Evolutionary conservation across 306 rosid species (phyloP).

Genomic region (Benincasa hispida): DNA sequence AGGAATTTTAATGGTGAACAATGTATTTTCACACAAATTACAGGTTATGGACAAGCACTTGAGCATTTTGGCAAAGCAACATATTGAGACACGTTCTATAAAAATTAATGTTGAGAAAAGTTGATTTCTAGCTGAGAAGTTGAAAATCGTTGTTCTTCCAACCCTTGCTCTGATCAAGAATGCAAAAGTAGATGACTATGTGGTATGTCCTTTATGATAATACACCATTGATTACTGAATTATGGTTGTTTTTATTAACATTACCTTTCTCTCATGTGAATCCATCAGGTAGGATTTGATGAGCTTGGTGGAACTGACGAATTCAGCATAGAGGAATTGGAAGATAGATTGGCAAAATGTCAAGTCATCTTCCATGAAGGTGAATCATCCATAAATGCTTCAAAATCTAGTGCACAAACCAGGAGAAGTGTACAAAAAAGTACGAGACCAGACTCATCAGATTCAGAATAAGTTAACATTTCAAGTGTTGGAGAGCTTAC

Average conservation of each 20-base stretch:
- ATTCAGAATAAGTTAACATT: conserved; percentile 39
- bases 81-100: conserved; percentile 72
- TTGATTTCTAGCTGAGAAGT: conserved; percentile 84
- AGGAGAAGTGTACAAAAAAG: conserved; percentile 59
- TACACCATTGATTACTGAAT: not conserved
- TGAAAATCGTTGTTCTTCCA: conserved; percentile 83
- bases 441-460: conserved; percentile 63
- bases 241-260: not conserved
- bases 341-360: conserved; percentile 78
- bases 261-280: conserved; percentile 6
- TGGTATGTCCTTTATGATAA: conserved; percentile 38
- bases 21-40: not conserved
- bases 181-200: conserved; percentile 92
- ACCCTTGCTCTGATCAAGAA: conserved; percentile 88
- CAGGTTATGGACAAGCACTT: conserved; percentile 96
- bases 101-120: conserved; percentile 87
- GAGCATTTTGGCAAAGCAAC: conserved; percentile 71
- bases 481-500: not conserved
- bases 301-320: conserved; percentile 92
- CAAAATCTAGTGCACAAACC: conserved; percentile 36
- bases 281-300: conserved; percentile 81
- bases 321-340: conserved; percentile 79
- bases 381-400: conserved; percentile 49
- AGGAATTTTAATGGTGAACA: no score
- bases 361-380: conserved; percentile 75